Percentiles rank a stretch among this genome's conserved stretches.
Evolutionary conservation across 139 green algal genomes (phyloP).

Genomic region (Desmodesmus armatus): DNA sequence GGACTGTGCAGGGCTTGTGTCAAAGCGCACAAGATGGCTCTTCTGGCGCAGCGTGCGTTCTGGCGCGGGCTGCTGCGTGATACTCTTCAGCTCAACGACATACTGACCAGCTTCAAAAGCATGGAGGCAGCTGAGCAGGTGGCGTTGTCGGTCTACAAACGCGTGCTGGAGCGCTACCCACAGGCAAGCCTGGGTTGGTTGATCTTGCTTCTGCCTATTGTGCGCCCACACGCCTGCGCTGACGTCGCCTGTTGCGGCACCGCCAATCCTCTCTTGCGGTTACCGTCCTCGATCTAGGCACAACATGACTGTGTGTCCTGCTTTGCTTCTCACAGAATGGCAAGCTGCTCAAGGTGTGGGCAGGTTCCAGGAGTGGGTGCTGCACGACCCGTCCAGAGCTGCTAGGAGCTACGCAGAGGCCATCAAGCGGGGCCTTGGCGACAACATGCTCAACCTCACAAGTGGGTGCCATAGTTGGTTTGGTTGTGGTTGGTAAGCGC

Average conservation of each 20-base stretch:
- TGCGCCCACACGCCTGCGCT: too few relatives aligned
- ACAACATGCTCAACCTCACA: slow-evolving; percentile 37
- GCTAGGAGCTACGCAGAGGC: slow-evolving; percentile 38
- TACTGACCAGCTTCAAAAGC: not conserved
- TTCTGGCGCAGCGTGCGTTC: slow-evolving; percentile 55
- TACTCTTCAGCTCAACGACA: slow-evolving; percentile 45
- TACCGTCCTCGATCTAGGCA: too few relatives aligned
- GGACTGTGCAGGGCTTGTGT: slow-evolving; percentile 25
- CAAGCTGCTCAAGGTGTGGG: slow-evolving; percentile 52
- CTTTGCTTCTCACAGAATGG: too few relatives aligned
- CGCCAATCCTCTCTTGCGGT: too few relatives aligned
- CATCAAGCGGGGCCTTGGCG: slow-evolving; percentile 19
- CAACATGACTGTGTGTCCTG: too few relatives aligned
- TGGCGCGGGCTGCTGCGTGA: slow-evolving; percentile 56
- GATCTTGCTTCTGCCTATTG: too few relatives aligned
- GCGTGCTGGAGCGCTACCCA: slow-evolving; percentile 53
- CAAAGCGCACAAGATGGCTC: slow-evolving; percentile 55
- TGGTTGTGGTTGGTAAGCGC: too few relatives aligned
- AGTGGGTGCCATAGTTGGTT: too few relatives aligned
- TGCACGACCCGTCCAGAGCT: slow-evolving; percentile 53
- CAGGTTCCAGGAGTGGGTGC: slow-evolving; percentile 52
- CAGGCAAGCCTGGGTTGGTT: too few relatives aligned
- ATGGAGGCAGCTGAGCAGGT: slow-evolving; percentile 26
- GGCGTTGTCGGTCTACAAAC: slow-evolving; percentile 22
- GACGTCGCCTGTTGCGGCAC: too few relatives aligned